Base-by-base conservation (phyloP, 2,329 filamentous ascomycete genomes). In the Penicillium thymicola region DNA sequence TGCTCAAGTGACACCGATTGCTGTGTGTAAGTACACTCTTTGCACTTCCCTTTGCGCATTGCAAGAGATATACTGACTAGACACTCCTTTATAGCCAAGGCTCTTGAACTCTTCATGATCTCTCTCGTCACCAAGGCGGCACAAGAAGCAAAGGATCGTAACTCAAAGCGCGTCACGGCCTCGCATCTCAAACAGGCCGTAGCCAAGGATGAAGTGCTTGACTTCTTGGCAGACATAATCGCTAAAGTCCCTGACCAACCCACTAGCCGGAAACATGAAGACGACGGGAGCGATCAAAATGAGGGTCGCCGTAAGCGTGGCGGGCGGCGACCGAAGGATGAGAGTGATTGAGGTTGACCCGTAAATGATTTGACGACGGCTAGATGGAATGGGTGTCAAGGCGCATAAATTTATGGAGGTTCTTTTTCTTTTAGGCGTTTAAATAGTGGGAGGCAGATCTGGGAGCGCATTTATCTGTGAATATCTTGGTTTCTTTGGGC, bases 21-120 rank as follows among this genome's bases (percentile, higher is more conserved):
- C 93, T 27, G 93, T 97, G 43, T 86, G 85, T 85, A 81, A 70
- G 83, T 74, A 13, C 32, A 10, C 18, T 36, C 18, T 44, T 27
- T 43, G 23, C 40, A 23, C 36, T 21, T 25, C 21, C 30, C 10
- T 18, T 54, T 5, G 16, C n/a, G 40, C 1, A 5, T 36, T 37
- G 16, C 41, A 44, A 44, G 59, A 63, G 14, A 56, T 59, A 56
- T 60, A 38, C 60, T 65, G 61, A 73, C 61, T 36, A n/a, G 18
- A 18, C 3, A 18, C 3, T 34, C 36, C 9, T 11, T 25, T 62
- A 59, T 64, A 86, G 90, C 90, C 65, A 97, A 97, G 79, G 94
- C 94, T 16, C 82, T 99, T 7, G 94, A 99, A 77, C 82, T 99
- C 9, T 99, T 99, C 73, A 99, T 99, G 94, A 91, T 97, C 61